phyloP scores from a whole-genome alignment of 2,329 filamentous ascomycete species.

The Clonostachys rhizophaga region DNA sequence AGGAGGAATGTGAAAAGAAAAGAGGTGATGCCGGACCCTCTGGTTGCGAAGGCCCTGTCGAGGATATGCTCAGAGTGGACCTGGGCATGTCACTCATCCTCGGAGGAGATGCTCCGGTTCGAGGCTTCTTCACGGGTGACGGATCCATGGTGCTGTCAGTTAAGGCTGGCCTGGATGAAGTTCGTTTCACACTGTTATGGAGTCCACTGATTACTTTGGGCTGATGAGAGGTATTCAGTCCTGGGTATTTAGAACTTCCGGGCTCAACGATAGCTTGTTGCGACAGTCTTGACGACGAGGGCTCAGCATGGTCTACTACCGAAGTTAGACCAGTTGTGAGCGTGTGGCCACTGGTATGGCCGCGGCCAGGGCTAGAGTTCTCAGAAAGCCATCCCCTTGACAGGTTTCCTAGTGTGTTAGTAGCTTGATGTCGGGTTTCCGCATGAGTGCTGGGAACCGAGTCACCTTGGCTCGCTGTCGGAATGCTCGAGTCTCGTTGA shows the following conservation, averaged over 20 bases:
- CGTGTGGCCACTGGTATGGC: background rate
- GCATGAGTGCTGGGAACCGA: no score
- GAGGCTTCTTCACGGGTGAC: constrained; percentile 38
- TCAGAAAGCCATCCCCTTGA: background rate
- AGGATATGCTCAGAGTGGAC: constrained; percentile 8
- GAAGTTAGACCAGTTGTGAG: no score
- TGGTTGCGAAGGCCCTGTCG: constrained; percentile 5
- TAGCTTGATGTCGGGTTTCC: no score
- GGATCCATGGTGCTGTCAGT: constrained; percentile 21
- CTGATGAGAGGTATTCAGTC: no score
- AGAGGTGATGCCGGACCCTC: constrained; percentile 42
- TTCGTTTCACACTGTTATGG: constrained; percentile 3
- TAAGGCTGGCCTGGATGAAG: constrained; percentile 2
- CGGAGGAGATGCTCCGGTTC: constrained; percentile 39
- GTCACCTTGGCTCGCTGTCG: no score
- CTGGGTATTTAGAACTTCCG: no score
- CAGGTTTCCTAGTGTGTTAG: no score
- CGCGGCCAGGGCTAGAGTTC: background rate
- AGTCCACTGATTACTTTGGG: background rate
- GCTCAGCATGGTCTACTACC: no score
- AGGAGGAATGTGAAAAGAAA: constrained; percentile 43
- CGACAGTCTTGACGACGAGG: no score
- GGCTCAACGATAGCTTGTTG: no score
- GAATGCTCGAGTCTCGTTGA: no score
- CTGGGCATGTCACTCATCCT: constrained; percentile 34